Evolutionary conservation across 345 rosid species (phyloP), one percentile per base, ranked within the genome.

Genomic region (Gossypium anomalum): DNA sequence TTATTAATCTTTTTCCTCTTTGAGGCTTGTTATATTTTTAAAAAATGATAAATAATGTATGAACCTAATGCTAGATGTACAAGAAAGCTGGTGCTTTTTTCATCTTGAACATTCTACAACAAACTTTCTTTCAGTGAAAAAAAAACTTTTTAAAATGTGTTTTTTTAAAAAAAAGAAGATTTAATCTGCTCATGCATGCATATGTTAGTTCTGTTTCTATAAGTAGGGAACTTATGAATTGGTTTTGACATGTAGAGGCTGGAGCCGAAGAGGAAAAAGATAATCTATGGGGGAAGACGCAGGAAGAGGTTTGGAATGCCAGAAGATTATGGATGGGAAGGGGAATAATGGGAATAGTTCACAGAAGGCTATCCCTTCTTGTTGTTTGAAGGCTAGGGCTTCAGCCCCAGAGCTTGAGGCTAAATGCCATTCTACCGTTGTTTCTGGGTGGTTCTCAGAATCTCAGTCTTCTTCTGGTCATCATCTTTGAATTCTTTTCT

Each of bases 371-470:
- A 76, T 90, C 74, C 98, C 99, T 83, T 87, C 97, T 70, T 95
- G 98, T 79, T 95, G 98, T 86, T 81, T 91, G 79, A 95, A 93
- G 86, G 98, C 99, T 53, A 83, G 70, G 82, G 87, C 97, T 43
- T 90, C 88, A 52, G 79, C 81, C 67, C 88, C 97, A 6, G 99
- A 95, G 89, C 79, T 71, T 51, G 91, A 91, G 63, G 90, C 94
- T 34, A 90, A 85, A 86, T 93, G 99, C 81, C 97, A 95, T 75
- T 84, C 94, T 17, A 95, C 97, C 23, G 99, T 95, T 88, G 97
- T 93, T 83, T 91, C 98, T 87, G 99, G 99, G 71, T 95, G 99
- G 98, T 95, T 95, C 82, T 90, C 99, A 1, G 92, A 91, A 83
- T 78, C 83, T 83, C 84, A 81, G 70, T 83, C 88, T 79, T 68